Evolutionary conservation across 495 filamentous ascomycete species (phyloP), one percentile per base, ranked within the genome.

Genomic region (Terfezia claveryi): DNA sequence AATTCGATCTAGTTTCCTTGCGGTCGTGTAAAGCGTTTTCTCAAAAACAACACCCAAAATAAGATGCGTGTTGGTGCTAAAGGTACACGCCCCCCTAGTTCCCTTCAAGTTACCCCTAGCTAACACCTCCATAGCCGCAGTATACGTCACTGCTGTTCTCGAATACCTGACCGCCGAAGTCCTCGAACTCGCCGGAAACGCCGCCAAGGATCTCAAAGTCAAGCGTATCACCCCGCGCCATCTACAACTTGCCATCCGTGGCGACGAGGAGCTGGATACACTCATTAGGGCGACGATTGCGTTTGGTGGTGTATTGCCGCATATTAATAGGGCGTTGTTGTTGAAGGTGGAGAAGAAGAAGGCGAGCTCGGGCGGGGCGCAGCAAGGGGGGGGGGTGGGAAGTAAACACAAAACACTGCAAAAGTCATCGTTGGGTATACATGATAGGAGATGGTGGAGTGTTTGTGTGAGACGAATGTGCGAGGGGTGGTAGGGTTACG

Each of bases 291-390:
- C 91, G 36, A 98, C 91, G 51, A 98, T 98, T 67, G 91, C 91
- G 56, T 95, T 92, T 59, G 91, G 91, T 72, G 91, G 91, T 81
- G 91, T 98, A 41, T 73, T 98, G 62, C 91, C 91, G 36, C 91
- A 94, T 69, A 98, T 98, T 83, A 95, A 98, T 74, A 84, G 91
- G 59, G 91, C 91, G 23, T 74, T 98, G 57, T 75, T 98, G 59
- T 77, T 96, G 65, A 98, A 98, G 82, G 92, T 96, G 54, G 92
- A 96, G 72, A 87, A 96, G 72, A 96, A 95, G 84, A 98, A 98
- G 86, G 92, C 89, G 75, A 37, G 53, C 11, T 14, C 41, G 17
- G 12, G 14, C 1, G 41, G 14, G 17, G 62, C 57, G n/a, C 55
- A 56, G 32, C 59, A 12, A 7, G 23, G 50, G 11, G 50, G 50